A percentile compares a stretch with the other conserved stretches of the same genome.
Evolutionary conservation across 306 rosid genomes (phyloP).

Genomic region (Pterocarpus santalinus): DNA sequence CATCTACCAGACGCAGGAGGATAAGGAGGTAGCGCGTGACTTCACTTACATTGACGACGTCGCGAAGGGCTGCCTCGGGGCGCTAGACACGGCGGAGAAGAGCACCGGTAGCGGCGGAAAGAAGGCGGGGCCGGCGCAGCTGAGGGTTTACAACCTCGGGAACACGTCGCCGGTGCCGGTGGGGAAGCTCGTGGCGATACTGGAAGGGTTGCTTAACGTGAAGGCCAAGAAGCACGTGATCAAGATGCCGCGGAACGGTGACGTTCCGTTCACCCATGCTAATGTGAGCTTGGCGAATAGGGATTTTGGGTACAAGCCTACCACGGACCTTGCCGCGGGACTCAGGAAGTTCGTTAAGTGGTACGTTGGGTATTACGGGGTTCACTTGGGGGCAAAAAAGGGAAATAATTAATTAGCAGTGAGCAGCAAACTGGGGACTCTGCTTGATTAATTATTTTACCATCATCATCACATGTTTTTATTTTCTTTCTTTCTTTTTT

Average conservation of each 20-base stretch:
- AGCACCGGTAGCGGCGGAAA: constrained; percentile 88
- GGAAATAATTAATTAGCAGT: constrained; percentile 36
- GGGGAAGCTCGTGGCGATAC: constrained; percentile 68
- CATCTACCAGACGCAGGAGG: constrained; percentile 69
- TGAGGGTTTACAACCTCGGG: constrained; percentile 82
- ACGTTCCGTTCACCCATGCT: constrained; percentile 91
- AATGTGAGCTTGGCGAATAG: constrained; percentile 71
- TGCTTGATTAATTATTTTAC: constrained; percentile 20
- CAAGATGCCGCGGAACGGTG: constrained; percentile 89
- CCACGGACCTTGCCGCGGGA: constrained; percentile 79
- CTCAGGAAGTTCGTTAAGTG: constrained; percentile 88
- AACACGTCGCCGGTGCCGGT: constrained; percentile 93
- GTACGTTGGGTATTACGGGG: constrained; percentile 86
- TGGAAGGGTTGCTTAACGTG: constrained; percentile 59
- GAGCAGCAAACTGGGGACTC: constrained; percentile 52
- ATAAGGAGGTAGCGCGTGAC: constrained; percentile 95
- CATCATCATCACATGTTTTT: constrained; percentile 40
- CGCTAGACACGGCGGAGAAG: constrained; percentile 78
- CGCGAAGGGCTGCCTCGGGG: constrained; percentile 79
- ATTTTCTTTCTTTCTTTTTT: background rate
- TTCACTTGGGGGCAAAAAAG: constrained; percentile 69
- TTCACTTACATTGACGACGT: constrained; percentile 90
- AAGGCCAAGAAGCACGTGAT: constrained; percentile 82
- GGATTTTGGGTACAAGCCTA: constrained; percentile 79
- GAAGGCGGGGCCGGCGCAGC: constrained; percentile 72